Evolutionary conservation across 2,329 filamentous ascomycete genomes (phyloP).

Genomic region (Apiospora koreana): DNA sequence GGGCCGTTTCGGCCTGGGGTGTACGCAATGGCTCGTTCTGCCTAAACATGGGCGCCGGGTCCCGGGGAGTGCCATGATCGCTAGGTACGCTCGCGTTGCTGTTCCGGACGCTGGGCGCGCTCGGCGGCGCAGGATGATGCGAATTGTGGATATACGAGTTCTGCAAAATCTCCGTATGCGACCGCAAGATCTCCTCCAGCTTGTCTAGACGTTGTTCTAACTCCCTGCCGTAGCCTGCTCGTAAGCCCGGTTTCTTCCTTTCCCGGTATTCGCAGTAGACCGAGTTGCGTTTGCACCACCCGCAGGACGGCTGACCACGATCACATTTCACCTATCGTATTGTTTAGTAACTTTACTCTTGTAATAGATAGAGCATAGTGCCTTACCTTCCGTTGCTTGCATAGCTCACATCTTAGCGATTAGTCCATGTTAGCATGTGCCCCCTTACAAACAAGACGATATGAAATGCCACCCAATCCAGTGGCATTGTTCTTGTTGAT

Average conservation of each 20-base stretch:
- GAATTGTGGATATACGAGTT: constrained; percentile 48
- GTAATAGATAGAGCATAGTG: neutral
- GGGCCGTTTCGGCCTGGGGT: constrained; percentile 57
- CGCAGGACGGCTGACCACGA: constrained; percentile 70
- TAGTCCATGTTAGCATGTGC: constrained; percentile 36
- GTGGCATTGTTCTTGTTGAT: neutral
- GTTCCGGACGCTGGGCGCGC: constrained; percentile 42
- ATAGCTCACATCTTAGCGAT: constrained; percentile 67
- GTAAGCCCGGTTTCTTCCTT: constrained; percentile 65
- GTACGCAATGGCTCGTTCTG: constrained; percentile 51
- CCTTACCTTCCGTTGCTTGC: constrained; percentile 72
- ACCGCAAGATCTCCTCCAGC: constrained; percentile 65
- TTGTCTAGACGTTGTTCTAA: constrained; percentile 72
- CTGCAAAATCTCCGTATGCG: constrained; percentile 68
- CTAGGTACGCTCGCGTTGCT: constrained; percentile 54
- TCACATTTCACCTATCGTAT: constrained; percentile 68
- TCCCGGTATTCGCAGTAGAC: constrained; percentile 69
- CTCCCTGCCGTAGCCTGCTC: constrained; percentile 71
- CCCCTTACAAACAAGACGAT: constrained; percentile 18
- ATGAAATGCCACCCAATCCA: neutral
- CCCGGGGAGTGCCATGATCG: constrained; percentile 58
- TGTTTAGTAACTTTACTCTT: neutral
- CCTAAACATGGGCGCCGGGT: constrained; percentile 48
- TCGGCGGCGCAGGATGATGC: constrained; percentile 22
- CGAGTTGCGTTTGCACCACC: constrained; percentile 67